These are phyloP conservation scores for Aspergillus fumigatiaffinis DNA, from an alignment of 2,329 filamentous ascomycete genomes.

Conservation along the genomic window DNA sequence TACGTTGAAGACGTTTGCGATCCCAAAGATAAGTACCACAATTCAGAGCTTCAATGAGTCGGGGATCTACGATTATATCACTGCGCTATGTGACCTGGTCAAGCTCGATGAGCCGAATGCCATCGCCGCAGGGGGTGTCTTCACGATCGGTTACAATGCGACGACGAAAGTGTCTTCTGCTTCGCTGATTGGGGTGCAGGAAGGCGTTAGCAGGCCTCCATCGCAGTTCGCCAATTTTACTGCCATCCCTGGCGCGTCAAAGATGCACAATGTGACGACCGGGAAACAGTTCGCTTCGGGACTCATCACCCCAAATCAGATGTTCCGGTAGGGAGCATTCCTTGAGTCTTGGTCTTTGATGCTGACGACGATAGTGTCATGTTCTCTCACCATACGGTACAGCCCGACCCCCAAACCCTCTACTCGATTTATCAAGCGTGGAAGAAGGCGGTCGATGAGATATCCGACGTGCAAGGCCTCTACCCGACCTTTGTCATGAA, in stretches of 20 bases:
- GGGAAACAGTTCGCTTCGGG: conserved; percentile 24
- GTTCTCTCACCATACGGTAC: conserved; percentile 37
- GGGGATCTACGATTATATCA: conserved; percentile 20
- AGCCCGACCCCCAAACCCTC: conserved; percentile 31
- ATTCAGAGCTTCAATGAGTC: conserved; percentile 30
- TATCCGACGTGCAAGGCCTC: conserved; percentile 35
- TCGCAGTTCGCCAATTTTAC: conserved; percentile 32
- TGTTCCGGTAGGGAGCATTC: conserved; percentile 28
- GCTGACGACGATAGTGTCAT: conserved; percentile 22
- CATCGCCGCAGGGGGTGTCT: conserved; percentile 29
- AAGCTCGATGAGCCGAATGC: conserved; percentile 18
- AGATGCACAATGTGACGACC: conserved; percentile 26
- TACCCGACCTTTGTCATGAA: conserved; percentile 39
- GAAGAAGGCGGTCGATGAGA: conserved; percentile 30
- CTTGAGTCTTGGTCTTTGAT: background rate
- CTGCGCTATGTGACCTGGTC: conserved; percentile 24
- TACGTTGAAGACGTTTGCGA: conserved; percentile 17
- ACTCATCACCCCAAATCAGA: conserved; percentile 31
- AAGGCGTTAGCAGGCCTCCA: conserved; percentile 29
- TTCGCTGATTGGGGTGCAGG: conserved; percentile 33
- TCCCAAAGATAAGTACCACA: conserved; percentile 29
- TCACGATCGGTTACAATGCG: conserved; percentile 26
- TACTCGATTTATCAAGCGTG: conserved; percentile 32
- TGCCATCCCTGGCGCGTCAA: conserved; percentile 18
- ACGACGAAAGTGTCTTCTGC: conserved; percentile 21